Percentiles rank a stretch among this genome's conserved stretches.
phyloP scores from a whole-genome alignment of 192 early-diverging fungal species.

The Coemansia sp. region DNA sequence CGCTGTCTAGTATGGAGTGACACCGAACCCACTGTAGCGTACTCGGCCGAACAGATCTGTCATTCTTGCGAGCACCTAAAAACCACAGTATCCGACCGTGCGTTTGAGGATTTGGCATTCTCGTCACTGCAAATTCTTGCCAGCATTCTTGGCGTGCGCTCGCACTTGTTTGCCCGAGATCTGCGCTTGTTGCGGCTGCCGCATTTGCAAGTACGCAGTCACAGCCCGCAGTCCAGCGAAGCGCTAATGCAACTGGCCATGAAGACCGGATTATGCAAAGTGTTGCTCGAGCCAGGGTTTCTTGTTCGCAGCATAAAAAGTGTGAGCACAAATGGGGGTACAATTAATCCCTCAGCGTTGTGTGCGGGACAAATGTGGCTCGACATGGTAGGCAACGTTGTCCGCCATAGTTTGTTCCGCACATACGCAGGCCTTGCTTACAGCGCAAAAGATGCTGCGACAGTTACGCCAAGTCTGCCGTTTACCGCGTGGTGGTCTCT shows the following conservation, averaged over 20 bases:
- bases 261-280: conserved; percentile 11
- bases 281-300: conserved; percentile 28
- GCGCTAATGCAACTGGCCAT: conserved; percentile 31
- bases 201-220: conserved; percentile 25
- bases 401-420: conserved; percentile 41
- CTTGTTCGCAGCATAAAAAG: background rate
- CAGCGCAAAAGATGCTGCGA: background rate
- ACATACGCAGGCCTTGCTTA: conserved; percentile 4
- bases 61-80: background rate
- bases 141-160: conserved; percentile 26
- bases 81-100: background rate
- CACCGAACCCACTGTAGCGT: background rate
- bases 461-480: background rate
- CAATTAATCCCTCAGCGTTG: conserved; percentile 8
- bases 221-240: conserved; percentile 35
- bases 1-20: conserved; percentile 13
- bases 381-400: conserved; percentile 30
- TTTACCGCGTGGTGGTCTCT: conserved; percentile 35
- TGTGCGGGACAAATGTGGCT: conserved; percentile 38
- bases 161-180: conserved; percentile 12
- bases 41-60: background rate
- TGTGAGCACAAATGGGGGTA: conserved; percentile 3
- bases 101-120: conserved; percentile 1
- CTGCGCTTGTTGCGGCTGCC: conserved; percentile 18
- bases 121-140: conserved; percentile 23